Base-by-base conservation (phyloP, 495 filamentous ascomycete genomes). In the Trichoderma erinaceum region DNA sequence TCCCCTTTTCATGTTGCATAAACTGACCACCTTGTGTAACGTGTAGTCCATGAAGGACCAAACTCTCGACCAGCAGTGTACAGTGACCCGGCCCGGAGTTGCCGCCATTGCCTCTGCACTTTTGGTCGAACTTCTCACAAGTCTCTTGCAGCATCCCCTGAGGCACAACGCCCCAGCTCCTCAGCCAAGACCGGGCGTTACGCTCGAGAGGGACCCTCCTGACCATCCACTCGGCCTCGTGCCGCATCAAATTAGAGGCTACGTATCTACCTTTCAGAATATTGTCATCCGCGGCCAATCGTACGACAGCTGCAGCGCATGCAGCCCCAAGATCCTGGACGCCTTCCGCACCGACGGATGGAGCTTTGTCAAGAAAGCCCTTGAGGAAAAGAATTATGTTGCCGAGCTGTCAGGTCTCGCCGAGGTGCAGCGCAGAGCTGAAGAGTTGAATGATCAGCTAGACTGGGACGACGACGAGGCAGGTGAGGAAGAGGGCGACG, bases 41-140 rank as follows among this genome's bases (percentile, higher is more conserved):
- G 29, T 4, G 67, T 70, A 96, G 91, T 97, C 93, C 29, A 81
- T 96, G 73, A 94, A 92, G 73, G 92, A 97, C 73, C 89, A 91
- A 74, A 98, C 95, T 1, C 87, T 99, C 4, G 95, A 99, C 74
- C 95, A 98, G 74, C 95, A 99, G 79, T 99, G 95, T 78, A 99
- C 95, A 0, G 95, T 99, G 41, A 98, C 95, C 35, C 88, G 95
- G 10, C 95, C 95, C 18, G 95, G 94, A 10, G 87, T 97, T 48
- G 93, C 95, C 65, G 87, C 92, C 12, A 93, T 97, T 70, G 95
- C 95, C 21, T 97, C 93, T 18, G 92, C 92, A 38, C 83, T 95
- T n/a, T 83, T 97, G 16, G 93, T 97, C 63, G 95, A 97, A 77
- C 82, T 97, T 21, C 82, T 99, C 29, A 88, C 93, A 13, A 96